Conservation (phyloP, 78 protist genomes). For the Corallochytrium limacisporum region DNA sequence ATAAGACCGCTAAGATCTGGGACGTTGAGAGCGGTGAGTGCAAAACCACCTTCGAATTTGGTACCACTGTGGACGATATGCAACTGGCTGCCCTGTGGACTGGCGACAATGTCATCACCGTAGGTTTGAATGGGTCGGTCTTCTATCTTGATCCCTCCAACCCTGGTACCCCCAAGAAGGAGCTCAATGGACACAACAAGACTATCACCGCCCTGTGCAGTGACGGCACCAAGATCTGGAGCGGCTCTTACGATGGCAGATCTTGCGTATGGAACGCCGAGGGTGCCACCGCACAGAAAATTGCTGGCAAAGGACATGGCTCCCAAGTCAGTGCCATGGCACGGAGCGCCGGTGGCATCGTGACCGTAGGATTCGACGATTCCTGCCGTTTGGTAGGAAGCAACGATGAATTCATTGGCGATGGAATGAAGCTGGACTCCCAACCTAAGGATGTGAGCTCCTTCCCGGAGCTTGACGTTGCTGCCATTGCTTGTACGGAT, state of each 20-base stretch:
- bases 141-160: slow-evolving; percentile 24
- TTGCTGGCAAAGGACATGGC: background rate
- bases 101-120: slow-evolving; percentile 37
- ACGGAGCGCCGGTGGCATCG: too few relatives aligned
- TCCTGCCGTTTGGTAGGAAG: too few relatives aligned
- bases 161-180: slow-evolving; percentile 27
- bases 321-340: too few relatives aligned
- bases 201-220: slow-evolving; percentile 34
- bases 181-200: slow-evolving; percentile 61
- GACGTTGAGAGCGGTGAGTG: slow-evolving; percentile 14
- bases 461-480: too few relatives aligned
- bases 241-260: slow-evolving; percentile 43
- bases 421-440: too few relatives aligned
- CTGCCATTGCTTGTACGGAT: too few relatives aligned
- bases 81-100: slow-evolving; percentile 72
- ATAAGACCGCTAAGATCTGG: slow-evolving; percentile 68
- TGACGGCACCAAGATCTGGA: slow-evolving; percentile 18
- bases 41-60: slow-evolving; percentile 11
- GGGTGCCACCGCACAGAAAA: background rate
- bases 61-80: slow-evolving; percentile 31
- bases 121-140: slow-evolving; percentile 53
- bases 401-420: too few relatives aligned
- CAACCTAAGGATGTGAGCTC: too few relatives aligned
- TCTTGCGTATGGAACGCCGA: background rate
- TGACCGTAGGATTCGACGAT: too few relatives aligned